A percentile compares a stretch with the other conserved stretches of the same genome.
Conservation (phyloP, 805 yeast species). For the Ogataea angusta region DNA sequence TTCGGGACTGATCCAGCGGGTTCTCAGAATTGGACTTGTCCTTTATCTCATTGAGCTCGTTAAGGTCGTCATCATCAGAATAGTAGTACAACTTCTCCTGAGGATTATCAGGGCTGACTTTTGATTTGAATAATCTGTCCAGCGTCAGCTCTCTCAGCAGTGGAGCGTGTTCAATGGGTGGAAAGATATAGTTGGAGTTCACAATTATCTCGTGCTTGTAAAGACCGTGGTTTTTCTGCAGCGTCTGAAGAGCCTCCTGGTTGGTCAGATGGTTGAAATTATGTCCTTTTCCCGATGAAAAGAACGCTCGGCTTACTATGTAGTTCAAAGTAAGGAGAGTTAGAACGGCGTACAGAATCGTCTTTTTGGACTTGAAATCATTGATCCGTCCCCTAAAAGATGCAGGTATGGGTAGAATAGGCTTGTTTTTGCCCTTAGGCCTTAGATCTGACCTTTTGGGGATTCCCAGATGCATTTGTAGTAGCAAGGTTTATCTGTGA, state of each 20-base stretch:
- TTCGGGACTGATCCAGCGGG: slow-evolving; percentile 48
- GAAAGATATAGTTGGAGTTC: slow-evolving; percentile 56
- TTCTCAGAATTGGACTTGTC: slow-evolving; percentile 44
- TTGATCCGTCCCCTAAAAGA: slow-evolving; percentile 16
- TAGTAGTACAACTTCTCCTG: slow-evolving; percentile 38
- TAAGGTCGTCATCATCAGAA: slow-evolving; percentile 41
- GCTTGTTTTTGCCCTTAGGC: slow-evolving; percentile 20
- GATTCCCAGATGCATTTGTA: slow-evolving; percentile 26
- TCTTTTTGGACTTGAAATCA: slow-evolving; percentile 11
- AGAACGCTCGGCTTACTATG: slow-evolving; percentile 34
- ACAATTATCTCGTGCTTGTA: slow-evolving; percentile 46
- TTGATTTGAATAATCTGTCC: slow-evolving; percentile 46
- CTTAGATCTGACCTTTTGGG: slow-evolving; percentile 26
- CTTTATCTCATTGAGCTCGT: slow-evolving; percentile 39
- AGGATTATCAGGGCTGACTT: slow-evolving; percentile 40
- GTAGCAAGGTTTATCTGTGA: slow-evolving; percentile 5
- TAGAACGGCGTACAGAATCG: slow-evolving; percentile 7
- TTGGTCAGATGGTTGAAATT: slow-evolving; percentile 26
- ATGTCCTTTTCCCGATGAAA: slow-evolving; percentile 5
- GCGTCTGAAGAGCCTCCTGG: slow-evolving; percentile 20
- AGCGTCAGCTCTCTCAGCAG: slow-evolving; percentile 55
- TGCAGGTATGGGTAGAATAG: slow-evolving; percentile 21
- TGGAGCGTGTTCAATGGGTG: slow-evolving; percentile 72
- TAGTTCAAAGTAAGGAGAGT: slow-evolving; percentile 9
- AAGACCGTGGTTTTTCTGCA: slow-evolving; percentile 39